Conservation (phyloP, 352 stramenopile genomes). For the Phytophthora gonapodyides region DNA sequence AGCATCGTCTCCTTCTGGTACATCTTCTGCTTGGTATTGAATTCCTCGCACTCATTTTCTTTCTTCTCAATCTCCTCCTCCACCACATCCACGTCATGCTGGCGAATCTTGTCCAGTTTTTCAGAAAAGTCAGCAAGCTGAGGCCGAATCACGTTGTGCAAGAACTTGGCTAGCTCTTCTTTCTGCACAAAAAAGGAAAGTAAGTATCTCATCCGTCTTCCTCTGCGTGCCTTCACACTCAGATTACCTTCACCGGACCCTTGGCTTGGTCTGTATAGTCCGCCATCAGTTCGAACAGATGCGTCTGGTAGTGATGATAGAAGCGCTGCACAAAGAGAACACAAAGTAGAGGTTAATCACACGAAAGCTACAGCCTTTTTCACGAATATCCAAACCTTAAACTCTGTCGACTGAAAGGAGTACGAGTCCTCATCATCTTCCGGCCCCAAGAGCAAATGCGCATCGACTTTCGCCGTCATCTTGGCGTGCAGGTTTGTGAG, state of each 20-base stretch:
- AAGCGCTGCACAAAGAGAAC: conserved; percentile 51
- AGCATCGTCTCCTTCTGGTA: conserved; percentile 64
- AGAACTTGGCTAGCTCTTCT: conserved; percentile 70
- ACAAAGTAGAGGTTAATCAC: conserved; percentile 1
- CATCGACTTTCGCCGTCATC: conserved; percentile 64
- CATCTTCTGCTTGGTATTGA: conserved; percentile 58
- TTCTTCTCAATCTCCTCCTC: conserved; percentile 64
- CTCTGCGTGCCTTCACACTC: too few relatives aligned
- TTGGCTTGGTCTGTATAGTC: conserved; percentile 71
- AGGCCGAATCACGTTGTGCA: conserved; percentile 54
- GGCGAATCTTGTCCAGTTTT: conserved; percentile 68
- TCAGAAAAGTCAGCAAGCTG: conserved; percentile 57
- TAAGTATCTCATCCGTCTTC: background rate
- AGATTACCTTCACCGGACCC: conserved; percentile 58
- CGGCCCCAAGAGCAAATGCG: conserved; percentile 47
- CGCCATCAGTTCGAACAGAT: conserved; percentile 71
- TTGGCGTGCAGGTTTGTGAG: conserved; percentile 58
- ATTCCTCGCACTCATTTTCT: conserved; percentile 56
- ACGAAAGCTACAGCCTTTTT: background rate
- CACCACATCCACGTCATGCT: conserved; percentile 56
- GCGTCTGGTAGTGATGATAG: conserved; percentile 72
- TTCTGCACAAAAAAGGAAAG: conserved; percentile 35
- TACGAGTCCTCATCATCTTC: conserved; percentile 64
- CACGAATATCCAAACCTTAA: conserved; percentile 50
- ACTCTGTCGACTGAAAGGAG: conserved; percentile 65